These are phyloP conservation scores for Boletellus ananas DNA, from an alignment of 768 basidiomycete genomes.

Conservation along the genomic window DNA sequence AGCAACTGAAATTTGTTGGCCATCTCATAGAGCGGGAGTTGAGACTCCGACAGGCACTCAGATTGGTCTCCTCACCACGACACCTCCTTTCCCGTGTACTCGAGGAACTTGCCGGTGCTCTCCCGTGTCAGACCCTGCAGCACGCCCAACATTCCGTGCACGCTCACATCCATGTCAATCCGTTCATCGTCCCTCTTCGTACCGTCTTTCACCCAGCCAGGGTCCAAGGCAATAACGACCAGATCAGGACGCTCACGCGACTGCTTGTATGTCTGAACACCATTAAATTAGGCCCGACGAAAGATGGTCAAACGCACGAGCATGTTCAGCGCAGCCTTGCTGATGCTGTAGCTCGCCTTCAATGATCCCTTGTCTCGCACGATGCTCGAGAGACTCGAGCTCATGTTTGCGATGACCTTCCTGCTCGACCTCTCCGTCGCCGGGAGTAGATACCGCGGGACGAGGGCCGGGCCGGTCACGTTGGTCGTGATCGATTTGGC, in stretches of 20 bases:
- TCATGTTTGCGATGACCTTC: constrained; percentile 36
- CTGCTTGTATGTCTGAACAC: constrained; percentile 35
- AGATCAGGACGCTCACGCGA: constrained; percentile 32
- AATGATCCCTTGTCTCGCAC: constrained; percentile 25
- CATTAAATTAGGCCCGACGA: too few species aligned
- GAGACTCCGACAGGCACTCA: too few species aligned
- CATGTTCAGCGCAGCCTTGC: constrained; percentile 40
- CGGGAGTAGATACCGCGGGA: constrained; percentile 32
- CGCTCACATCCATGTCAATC: constrained; percentile 31
- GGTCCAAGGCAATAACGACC: constrained; percentile 31
- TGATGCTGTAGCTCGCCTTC: constrained; percentile 35
- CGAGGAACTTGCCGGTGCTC: too few species aligned
- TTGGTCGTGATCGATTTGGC: constrained; percentile 26
- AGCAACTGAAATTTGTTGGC: too few species aligned
- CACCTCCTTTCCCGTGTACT: too few species aligned
- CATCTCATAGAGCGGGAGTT: too few species aligned
- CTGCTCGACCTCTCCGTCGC: constrained; percentile 30
- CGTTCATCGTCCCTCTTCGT: constrained; percentile 32
- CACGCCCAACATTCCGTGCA: constrained; percentile 12
- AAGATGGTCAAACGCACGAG: constrained; percentile 24
- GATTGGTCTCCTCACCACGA: too few species aligned
- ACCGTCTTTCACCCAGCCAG: constrained; percentile 40
- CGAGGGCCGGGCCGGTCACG: constrained; percentile 34
- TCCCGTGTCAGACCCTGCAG: too few species aligned
- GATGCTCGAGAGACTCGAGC: constrained; percentile 33